Evolutionary conservation across 768 basidiomycete species (phyloP), one percentile per base, ranked within the genome.

Genomic region (Epithele typhae): DNA sequence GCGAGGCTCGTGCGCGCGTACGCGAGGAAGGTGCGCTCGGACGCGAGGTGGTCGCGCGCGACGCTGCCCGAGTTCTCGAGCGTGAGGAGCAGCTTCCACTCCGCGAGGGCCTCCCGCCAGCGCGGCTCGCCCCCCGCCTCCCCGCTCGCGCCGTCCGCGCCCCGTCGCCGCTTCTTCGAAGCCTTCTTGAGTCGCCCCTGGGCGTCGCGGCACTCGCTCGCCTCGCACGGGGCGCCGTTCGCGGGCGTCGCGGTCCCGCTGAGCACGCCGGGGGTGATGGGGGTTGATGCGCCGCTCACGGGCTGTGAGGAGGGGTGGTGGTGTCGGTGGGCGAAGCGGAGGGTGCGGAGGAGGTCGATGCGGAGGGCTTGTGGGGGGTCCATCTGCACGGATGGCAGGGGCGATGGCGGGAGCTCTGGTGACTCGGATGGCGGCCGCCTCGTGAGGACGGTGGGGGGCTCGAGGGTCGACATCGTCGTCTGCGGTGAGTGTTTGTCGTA

Each of bases 41-140:
- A 67, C 2, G 77, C 73, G 4, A 79, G 66, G 49, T 79, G 76
- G 56, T 78, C 76, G 19, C 77, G 64, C 23, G 77, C 77, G 41
- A 76, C 74, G 45, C 65, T 70, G 10, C 74, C 74, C 22, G 67
- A 62, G 52, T 77, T 79, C 59, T 74, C 66, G 8, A 78, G 61
- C 17, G 55, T 56, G 37, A 72, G 59, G 25, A 60, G 38, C 8
- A 59, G 52, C 37, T 52, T 51, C 37, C 52, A 50, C 11, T 37
- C 32, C 33, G 40, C 37, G 43, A 56, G 8, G 5, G 2, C 1
- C 43, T 25, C 39, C 25, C 40, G 17, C 43, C 34, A 38, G 0
- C 17, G 14, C 18, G 39, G 24, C n/a, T 4, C 25, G 14, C 25
- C 17, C 39, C 7, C 9, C 25, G 5, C 18, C 30, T 43, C 41